Evolutionary conservation across 148 eudicot species (phyloP).

Genomic region (Beta vulgaris): DNA sequence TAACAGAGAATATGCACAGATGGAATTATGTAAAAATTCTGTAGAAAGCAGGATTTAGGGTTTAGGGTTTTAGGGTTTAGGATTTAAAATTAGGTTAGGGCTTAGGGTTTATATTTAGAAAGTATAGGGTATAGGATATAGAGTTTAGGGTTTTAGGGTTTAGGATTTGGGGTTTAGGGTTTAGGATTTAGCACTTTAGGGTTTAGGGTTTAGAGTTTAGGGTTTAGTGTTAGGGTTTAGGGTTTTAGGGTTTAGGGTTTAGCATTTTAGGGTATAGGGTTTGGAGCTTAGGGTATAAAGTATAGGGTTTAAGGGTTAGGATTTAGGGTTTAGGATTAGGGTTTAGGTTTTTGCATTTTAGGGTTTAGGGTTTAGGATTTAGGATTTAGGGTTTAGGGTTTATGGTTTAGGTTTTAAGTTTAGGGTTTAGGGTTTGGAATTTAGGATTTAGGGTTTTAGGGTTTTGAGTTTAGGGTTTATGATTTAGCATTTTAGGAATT

Average conservation of each 20-base stretch:
- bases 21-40: too few relatives aligned
- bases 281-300: constrained; percentile 25
- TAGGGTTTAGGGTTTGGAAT: constrained; percentile 28
- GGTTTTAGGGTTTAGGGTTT: constrained; percentile 14
- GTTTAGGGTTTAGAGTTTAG: constrained; percentile 25
- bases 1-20: too few relatives aligned
- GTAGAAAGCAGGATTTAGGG: constrained; percentile 28
- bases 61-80: constrained; percentile 35
- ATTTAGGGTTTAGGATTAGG: constrained; percentile 32
- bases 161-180: constrained; percentile 34
- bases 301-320: constrained; percentile 34
- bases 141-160: constrained; percentile 34
- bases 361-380: constrained; percentile 26
- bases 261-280: constrained; percentile 15
- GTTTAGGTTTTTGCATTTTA: constrained; percentile 24
- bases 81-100: constrained; percentile 33
- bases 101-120: constrained; percentile 33
- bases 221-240: constrained; percentile 23
- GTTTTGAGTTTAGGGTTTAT: constrained; percentile 30
- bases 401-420: constrained; percentile 20
- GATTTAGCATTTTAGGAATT: constrained; percentile 25
- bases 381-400: constrained; percentile 24
- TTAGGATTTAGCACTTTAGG: constrained; percentile 32
- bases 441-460: constrained; percentile 26
- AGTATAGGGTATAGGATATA: constrained; percentile 35